Percentiles rank a stretch among this genome's conserved stretches.
phyloP scores from a whole-genome alignment of 2,329 filamentous ascomycete species.

The Xylaria hypoxylon region DNA sequence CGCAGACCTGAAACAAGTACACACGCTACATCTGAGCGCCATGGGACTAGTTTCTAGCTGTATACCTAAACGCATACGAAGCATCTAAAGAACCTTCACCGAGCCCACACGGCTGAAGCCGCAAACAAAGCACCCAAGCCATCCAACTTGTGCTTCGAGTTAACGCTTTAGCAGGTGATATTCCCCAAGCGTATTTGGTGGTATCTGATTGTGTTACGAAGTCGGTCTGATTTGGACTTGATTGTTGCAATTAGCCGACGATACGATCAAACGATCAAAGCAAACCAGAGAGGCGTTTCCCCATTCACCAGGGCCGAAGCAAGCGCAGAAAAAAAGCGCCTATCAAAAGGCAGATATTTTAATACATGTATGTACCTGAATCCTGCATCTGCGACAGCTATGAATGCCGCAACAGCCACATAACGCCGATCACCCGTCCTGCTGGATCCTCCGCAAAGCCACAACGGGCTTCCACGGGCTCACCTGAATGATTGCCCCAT shows the following conservation, averaged over 20 bases:
- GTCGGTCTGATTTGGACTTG: background rate
- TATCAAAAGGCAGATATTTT: slow-evolving; percentile 19
- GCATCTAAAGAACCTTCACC: background rate
- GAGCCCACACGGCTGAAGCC: slow-evolving; percentile 29
- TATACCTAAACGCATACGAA: background rate
- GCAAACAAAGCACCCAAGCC: slow-evolving; percentile 18
- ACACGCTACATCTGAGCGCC: slow-evolving; percentile 1
- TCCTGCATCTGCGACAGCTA: slow-evolving; percentile 30
- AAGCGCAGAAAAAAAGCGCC: background rate
- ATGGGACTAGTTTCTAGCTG: background rate
- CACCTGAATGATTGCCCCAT: background rate
- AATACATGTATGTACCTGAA: slow-evolving; percentile 25
- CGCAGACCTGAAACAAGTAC: slow-evolving; percentile 15
- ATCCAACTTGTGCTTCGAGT: slow-evolving; percentile 2
- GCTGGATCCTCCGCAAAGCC: slow-evolving; percentile 25
- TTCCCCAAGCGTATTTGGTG: background rate
- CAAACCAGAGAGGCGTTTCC: background rate
- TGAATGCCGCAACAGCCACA: slow-evolving; percentile 33
- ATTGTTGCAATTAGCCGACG: slow-evolving; percentile 9
- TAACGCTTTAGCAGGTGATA: background rate
- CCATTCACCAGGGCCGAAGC: background rate
- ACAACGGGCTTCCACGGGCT: slow-evolving; percentile 9
- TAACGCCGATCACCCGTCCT: slow-evolving; percentile 34
- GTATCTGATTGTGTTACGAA: background rate
- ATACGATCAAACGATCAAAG: slow-evolving; percentile 21